These are phyloP conservation scores for Pseudogymnoascus sp. DNA, from an alignment of 2,329 filamentous ascomycete species.

Conservation along the genomic window DNA sequence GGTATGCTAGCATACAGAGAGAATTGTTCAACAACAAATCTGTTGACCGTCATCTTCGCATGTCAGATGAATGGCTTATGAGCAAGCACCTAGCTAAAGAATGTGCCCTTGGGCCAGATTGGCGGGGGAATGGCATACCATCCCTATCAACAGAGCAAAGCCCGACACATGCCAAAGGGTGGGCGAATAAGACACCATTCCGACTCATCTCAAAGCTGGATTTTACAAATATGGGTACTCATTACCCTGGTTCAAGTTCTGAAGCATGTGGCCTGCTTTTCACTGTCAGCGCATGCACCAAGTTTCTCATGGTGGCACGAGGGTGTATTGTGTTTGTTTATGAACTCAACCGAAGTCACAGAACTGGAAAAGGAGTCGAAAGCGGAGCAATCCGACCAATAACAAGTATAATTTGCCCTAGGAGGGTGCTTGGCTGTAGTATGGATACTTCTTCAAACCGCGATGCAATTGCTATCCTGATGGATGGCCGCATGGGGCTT, in stretches of 20 bases:
- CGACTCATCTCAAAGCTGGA: constrained; percentile 30
- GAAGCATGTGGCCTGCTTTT: constrained; percentile 22
- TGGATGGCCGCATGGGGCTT: constrained; percentile 54
- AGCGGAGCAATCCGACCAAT: constrained; percentile 35
- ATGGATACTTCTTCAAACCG: constrained; percentile 54
- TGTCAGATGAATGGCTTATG: constrained; percentile 29
- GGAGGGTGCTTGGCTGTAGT: constrained; percentile 49
- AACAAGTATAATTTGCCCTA: constrained; percentile 49
- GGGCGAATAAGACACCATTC: constrained; percentile 24
- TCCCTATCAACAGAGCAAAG: not conserved
- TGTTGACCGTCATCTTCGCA: constrained; percentile 11
- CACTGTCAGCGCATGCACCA: constrained; percentile 48
- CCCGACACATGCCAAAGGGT: not conserved
- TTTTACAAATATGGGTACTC: constrained; percentile 30
- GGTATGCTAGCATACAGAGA: constrained; percentile 38
- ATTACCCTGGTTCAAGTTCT: constrained; percentile 19
- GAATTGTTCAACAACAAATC: constrained; percentile 23
- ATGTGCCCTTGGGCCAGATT: constrained; percentile 30
- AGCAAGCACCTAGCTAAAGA: constrained; percentile 38
- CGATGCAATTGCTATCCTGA: constrained; percentile 50
- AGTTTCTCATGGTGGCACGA: constrained; percentile 49
- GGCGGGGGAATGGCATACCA: constrained; percentile 24
- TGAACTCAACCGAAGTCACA: constrained; percentile 24
- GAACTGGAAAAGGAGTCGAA: not conserved
- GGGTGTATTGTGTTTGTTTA: constrained; percentile 52